A percentile compares a stretch with the other conserved stretches of the same genome.
Evolutionary conservation across 2,329 filamentous ascomycete species (phyloP).

Genomic region (Beauveria scarabaeidicola): DNA sequence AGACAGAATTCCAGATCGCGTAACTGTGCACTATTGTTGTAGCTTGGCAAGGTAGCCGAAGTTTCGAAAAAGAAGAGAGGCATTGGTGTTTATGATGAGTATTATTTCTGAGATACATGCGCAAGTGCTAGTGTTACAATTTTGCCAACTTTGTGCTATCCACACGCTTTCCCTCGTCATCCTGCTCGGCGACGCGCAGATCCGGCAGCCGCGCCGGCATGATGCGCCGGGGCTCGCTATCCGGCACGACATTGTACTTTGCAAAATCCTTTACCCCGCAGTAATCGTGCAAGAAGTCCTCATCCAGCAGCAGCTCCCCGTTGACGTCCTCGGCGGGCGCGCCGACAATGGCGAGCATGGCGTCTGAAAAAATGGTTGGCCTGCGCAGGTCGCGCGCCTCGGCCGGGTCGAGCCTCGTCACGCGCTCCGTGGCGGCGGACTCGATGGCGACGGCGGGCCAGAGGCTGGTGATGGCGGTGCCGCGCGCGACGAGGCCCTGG

Average conservation of each 20-base stretch:
- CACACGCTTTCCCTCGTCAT: constrained; percentile 65
- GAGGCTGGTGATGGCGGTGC: constrained; percentile 70
- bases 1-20: constrained; percentile 3
- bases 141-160: constrained; percentile 50
- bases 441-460: constrained; percentile 75
- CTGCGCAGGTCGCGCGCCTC: constrained; percentile 55
- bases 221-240: constrained; percentile 59
- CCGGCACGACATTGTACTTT: constrained; percentile 61
- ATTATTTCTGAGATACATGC: background rate
- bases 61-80: no score
- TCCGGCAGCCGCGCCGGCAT: constrained; percentile 66
- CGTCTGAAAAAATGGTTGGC: constrained; percentile 69
- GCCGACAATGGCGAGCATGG: constrained; percentile 62
- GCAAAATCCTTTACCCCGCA: constrained; percentile 61
- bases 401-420: constrained; percentile 34
- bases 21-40: background rate
- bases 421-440: constrained; percentile 60
- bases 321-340: constrained; percentile 56
- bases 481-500: constrained; percentile 43
- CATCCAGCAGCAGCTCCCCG: constrained; percentile 64
- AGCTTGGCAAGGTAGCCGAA: background rate
- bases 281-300: constrained; percentile 66
- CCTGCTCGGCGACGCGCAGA: constrained; percentile 66
- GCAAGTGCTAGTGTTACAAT: constrained; percentile 21
- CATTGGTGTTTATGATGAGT: no score